Conservation (phyloP, 2,329 filamentous ascomycete genomes). For the Annulohypoxylon truncatum region DNA sequence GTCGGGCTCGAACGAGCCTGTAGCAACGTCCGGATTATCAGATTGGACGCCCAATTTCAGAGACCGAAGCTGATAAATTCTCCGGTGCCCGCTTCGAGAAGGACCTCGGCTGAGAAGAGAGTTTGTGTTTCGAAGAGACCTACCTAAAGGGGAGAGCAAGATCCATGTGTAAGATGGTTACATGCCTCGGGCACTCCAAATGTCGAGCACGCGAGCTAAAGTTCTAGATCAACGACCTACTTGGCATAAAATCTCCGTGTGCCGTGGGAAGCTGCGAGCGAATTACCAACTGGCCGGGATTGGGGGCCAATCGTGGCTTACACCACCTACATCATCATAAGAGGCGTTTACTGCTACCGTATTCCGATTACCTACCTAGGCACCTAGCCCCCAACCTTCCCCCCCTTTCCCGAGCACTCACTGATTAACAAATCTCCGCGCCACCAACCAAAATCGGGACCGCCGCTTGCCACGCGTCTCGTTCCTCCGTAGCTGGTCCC, state of each 20-base stretch:
- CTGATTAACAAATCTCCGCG: slow-evolving; percentile 8
- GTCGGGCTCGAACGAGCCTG: not conserved
- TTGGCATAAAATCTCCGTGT: not conserved
- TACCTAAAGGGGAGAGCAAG: not conserved
- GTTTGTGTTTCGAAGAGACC: not conserved
- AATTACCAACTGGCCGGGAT: slow-evolving; percentile 17
- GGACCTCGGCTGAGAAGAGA: not conserved
- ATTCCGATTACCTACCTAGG: too few species aligned
- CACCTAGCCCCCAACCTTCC: slow-evolving; percentile 30
- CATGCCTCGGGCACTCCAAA: not conserved
- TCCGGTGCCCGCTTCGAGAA: not conserved
- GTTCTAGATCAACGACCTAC: not conserved
- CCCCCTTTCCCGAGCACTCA: not conserved
- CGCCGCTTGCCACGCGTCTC: slow-evolving; percentile 22
- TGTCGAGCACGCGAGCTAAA: not conserved
- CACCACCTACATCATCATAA: slow-evolving; percentile 7
- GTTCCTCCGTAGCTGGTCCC: slow-evolving; percentile 19
- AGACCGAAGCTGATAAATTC: not conserved
- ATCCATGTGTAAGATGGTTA: not conserved
- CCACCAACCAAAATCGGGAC: slow-evolving; percentile 1
- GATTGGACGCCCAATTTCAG: slow-evolving; percentile 4
- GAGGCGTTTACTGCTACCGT: slow-evolving; percentile 17
- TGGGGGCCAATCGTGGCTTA: slow-evolving; percentile 29
- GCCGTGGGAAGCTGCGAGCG: slow-evolving; percentile 2
- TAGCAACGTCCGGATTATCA: slow-evolving; percentile 12